Evolutionary conservation across 176 grass and related monocot genomes (phyloP), one percentile per base, ranked within the genome.

Genomic region (Carex myosuroides): DNA sequence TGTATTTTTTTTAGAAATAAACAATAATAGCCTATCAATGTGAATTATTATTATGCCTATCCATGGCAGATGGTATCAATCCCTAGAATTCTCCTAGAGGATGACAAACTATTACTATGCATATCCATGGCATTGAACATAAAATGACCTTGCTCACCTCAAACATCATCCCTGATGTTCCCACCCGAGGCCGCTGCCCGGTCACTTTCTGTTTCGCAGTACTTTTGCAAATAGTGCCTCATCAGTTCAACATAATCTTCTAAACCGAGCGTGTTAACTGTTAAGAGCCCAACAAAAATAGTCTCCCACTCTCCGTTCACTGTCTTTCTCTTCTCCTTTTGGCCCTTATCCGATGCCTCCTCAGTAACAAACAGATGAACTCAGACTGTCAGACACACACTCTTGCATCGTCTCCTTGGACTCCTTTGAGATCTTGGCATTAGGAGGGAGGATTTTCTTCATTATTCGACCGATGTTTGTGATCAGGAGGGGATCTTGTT

Each of bases 341-440:
- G 89, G 88, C 93, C 92, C 87, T 90, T 92, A 89, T 92, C 93
- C 39, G 93, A 90, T 24, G 93, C 93, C 89, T 95, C 93, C 3
- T 83, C 89, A 24, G 93, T 95, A 88, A 95, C 85, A 86, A 95
- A 95, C 91, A 87, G 89, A 95, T 95, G 89, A 93, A 91, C 87
- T 95, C 33, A 2, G 29, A 29, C 29, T 29, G 29, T 35, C 93
- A 3, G 93, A 95, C 2, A 89, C 2, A 89, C 91, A 95, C 88
- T 95, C 93, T 85, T 95, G 93, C 87, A 95, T 92, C 7, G 91
- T 95, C 88, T 93, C 93, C 89, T 92, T 92, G 54, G 93, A 89
- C 85, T 95, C 88, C 89, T 95, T 95, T 37, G 93, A 95, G 74
- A 95, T 90, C 87, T 95, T 95, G 64, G 93, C 93, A 81, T 95